Percentiles rank a stretch among this genome's conserved stretches.
Conservation (phyloP, 495 filamentous ascomycete species). For the Penicillium ucsense region DNA sequence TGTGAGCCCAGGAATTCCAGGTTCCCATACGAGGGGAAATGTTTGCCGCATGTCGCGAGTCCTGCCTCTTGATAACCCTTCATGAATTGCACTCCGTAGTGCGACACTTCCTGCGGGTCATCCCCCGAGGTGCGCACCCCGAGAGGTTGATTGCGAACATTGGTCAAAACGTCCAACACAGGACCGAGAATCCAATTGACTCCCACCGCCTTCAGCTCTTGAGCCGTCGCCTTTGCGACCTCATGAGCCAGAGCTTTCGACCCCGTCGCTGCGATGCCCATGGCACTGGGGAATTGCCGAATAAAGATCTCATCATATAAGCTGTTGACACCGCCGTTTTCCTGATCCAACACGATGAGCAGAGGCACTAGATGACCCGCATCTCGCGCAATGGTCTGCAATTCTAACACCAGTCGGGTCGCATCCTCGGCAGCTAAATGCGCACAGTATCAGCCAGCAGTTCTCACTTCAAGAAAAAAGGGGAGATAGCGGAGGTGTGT, state of each 20-base stretch:
- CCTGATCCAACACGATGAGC: conserved; percentile 78
- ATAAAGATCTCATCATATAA: conserved; percentile 87
- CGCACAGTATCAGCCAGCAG: conserved; percentile 9
- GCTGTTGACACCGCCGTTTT: conserved; percentile 93
- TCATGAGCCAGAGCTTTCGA: conserved; percentile 68
- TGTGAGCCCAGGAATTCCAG: conserved; percentile 83
- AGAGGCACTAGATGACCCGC: conserved; percentile 78
- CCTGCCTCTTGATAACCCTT: conserved; percentile 84
- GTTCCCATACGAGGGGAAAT: conserved; percentile 88
- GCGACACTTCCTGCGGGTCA: conserved; percentile 82
- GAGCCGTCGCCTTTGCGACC: conserved; percentile 76
- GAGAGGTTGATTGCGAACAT: conserved; percentile 75
- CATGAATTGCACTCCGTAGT: conserved; percentile 78
- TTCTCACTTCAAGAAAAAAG: not conserved
- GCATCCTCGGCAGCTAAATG: conserved; percentile 70
- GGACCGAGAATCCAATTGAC: conserved; percentile 88
- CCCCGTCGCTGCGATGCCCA: conserved; percentile 81
- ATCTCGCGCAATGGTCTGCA: conserved; percentile 79
- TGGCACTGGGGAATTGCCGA: conserved; percentile 81
- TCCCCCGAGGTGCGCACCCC: conserved; percentile 77
- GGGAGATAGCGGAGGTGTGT: too few species aligned
- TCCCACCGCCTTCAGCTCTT: conserved; percentile 75
- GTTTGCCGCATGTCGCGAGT: conserved; percentile 77
- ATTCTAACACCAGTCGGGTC: conserved; percentile 67
- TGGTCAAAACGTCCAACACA: conserved; percentile 82